Percentiles rank a stretch among this genome's conserved stretches.
Evolutionary conservation across 1,284 basidiomycete genomes (phyloP).

Genomic region (Sporisorium sorghi): DNA sequence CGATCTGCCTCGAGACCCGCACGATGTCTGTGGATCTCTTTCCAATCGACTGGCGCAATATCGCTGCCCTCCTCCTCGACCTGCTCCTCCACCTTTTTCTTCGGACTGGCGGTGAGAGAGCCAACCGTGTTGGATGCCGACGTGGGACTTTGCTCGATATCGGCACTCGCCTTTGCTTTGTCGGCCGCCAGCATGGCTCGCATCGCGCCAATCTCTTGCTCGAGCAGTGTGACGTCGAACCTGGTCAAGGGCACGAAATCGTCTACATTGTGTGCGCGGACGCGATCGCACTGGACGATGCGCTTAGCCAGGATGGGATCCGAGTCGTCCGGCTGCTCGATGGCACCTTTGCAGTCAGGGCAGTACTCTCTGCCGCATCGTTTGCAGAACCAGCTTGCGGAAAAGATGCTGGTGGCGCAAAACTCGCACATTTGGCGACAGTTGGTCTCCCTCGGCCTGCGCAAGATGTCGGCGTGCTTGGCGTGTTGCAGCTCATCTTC

Average conservation of each 20-base stretch:
- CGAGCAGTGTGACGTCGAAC: constrained; percentile 76
- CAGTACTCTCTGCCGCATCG: constrained; percentile 91
- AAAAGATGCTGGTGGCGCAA: constrained; percentile 91
- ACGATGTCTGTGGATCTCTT: constrained; percentile 4
- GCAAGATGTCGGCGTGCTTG: constrained; percentile 12
- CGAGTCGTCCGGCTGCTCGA: constrained; percentile 67
- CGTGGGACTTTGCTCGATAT: background rate
- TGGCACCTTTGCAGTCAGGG: constrained; percentile 80
- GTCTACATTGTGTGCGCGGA: constrained; percentile 39
- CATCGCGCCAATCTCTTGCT: constrained; percentile 77
- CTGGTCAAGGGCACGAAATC: constrained; percentile 81
- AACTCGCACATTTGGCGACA: constrained; percentile 74
- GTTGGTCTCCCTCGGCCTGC: constrained; percentile 39
- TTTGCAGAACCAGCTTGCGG: constrained; percentile 86
- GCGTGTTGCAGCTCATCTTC: constrained; percentile 45
- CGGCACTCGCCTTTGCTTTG: background rate
- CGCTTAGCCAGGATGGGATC: constrained; percentile 17
- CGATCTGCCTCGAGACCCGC: constrained; percentile 32
- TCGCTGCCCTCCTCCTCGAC: background rate
- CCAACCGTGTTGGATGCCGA: background rate
- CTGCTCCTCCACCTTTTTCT: too few species aligned
- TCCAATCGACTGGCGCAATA: constrained; percentile 26
- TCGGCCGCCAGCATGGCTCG: constrained; percentile 64
- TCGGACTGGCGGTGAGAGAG: background rate
- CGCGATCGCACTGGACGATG: constrained; percentile 42